A percentile compares a stretch with the other conserved stretches of the same genome.
These are phyloP conservation scores for Powellomyces hirtus DNA, from an alignment of 192 early-diverging fungal genomes.

Conservation along the genomic window DNA sequence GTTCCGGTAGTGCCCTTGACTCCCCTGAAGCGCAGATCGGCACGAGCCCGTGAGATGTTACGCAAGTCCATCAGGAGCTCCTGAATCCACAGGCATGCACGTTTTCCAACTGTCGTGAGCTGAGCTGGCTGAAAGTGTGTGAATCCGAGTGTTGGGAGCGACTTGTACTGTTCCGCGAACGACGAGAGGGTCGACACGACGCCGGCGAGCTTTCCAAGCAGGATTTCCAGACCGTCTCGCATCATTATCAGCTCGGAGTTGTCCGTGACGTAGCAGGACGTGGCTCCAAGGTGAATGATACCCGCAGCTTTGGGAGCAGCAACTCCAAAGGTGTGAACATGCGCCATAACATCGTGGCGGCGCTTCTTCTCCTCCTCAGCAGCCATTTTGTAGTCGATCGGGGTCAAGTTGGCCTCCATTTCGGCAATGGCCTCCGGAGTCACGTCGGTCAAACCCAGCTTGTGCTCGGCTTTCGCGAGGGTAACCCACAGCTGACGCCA, in stretches of 20 bases:
- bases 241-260: constrained; percentile 98
- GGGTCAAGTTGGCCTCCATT: constrained; percentile 80
- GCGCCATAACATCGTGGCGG: constrained; percentile 99
- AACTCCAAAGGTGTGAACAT: constrained; percentile 88
- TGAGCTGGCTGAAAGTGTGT: constrained; percentile 99
- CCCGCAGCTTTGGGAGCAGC: constrained; percentile 82
- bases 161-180: constrained; percentile 80
- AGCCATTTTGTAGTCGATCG: constrained; percentile 90
- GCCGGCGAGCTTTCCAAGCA: constrained; percentile 83
- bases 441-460: constrained; percentile 87
- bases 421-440: constrained; percentile 80
- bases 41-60: constrained; percentile 83
- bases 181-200: constrained; percentile 74
- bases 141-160: constrained; percentile 92
- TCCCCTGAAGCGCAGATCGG: constrained; percentile 90
- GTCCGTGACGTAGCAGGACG: constrained; percentile 99
- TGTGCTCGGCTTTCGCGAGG: constrained; percentile 88
- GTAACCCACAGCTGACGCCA: constrained; percentile 96
- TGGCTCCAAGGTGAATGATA: constrained; percentile 97
- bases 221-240: constrained; percentile 89
- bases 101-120: constrained; percentile 96
- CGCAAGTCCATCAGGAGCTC: constrained; percentile 95
- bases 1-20: constrained; percentile 99
- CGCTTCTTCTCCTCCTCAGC: constrained; percentile 88
- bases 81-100: constrained; percentile 94